Conservation (phyloP, 306 rosid genomes). For the Herpetospermum pedunculosum region DNA sequence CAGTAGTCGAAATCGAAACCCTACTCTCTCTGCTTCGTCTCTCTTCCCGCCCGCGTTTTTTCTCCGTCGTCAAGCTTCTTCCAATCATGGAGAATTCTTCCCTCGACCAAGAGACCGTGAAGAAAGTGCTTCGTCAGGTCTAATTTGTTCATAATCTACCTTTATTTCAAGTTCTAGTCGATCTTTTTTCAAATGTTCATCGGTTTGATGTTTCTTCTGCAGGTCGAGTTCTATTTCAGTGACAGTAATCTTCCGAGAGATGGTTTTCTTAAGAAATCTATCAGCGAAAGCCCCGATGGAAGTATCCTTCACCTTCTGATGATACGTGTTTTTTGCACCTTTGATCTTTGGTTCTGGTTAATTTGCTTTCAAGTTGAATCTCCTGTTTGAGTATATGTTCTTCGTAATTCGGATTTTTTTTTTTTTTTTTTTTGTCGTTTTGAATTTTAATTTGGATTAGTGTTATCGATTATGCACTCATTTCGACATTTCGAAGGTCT, state of each 20-base stretch:
- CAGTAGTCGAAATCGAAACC: background rate
- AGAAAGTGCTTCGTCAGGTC: slow-evolving; percentile 83
- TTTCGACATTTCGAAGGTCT: background rate
- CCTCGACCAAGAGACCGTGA: slow-evolving; percentile 53
- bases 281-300: slow-evolving; percentile 60
- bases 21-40: background rate
- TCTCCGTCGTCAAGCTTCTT: background rate
- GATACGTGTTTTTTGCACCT: background rate
- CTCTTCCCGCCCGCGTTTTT: slow-evolving; percentile 5
- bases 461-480: background rate
- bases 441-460: background rate
- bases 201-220: background rate
- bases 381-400: background rate
- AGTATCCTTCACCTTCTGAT: slow-evolving; percentile 47
- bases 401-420: background rate
- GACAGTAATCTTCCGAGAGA: slow-evolving; percentile 88
- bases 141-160: background rate
- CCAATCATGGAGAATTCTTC: slow-evolving; percentile 42
- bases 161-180: background rate
- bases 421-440: too few relatives aligned
- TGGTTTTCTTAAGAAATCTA: slow-evolving; percentile 40
- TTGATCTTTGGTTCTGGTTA: background rate
- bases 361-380: background rate
- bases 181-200: background rate
- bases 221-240: slow-evolving; percentile 92